Conservation (phyloP, 306 rosid genomes). For the Lithocarpus polystachyus region DNA sequence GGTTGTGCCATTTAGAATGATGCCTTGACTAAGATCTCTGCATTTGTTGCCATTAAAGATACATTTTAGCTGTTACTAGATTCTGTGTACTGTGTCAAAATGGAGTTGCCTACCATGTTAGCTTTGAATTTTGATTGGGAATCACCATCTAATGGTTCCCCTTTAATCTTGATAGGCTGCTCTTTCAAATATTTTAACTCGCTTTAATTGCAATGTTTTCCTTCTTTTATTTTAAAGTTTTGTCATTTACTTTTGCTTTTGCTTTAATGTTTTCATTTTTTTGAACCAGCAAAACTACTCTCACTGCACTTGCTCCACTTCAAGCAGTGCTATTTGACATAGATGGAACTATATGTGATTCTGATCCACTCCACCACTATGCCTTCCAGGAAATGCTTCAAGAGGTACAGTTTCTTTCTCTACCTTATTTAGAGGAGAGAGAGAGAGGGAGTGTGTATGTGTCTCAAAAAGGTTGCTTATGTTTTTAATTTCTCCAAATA, state of each 20-base stretch:
- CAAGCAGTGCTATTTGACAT: conserved; percentile 90
- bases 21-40: background rate
- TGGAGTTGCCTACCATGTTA: background rate
- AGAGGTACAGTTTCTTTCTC: conserved; percentile 46
- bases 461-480: background rate
- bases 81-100: background rate
- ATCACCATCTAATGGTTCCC: background rate
- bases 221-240: background rate
- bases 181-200: background rate
- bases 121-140: background rate
- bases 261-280: conserved; percentile 26
- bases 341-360: conserved; percentile 91
- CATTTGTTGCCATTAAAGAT: background rate
- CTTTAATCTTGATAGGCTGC: background rate
- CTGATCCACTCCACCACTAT: conserved; percentile 76
- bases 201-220: background rate
- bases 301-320: conserved; percentile 61
- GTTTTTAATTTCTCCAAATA: background rate
- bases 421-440: background rate
- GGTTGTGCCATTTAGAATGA: background rate
- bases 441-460: background rate
- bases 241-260: background rate
- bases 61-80: background rate
- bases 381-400: conserved; percentile 84
- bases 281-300: conserved; percentile 56